These are phyloP conservation scores for Epichloe typhina DNA, from an alignment of 2,329 filamentous ascomycete species.

Conservation along the genomic window DNA sequence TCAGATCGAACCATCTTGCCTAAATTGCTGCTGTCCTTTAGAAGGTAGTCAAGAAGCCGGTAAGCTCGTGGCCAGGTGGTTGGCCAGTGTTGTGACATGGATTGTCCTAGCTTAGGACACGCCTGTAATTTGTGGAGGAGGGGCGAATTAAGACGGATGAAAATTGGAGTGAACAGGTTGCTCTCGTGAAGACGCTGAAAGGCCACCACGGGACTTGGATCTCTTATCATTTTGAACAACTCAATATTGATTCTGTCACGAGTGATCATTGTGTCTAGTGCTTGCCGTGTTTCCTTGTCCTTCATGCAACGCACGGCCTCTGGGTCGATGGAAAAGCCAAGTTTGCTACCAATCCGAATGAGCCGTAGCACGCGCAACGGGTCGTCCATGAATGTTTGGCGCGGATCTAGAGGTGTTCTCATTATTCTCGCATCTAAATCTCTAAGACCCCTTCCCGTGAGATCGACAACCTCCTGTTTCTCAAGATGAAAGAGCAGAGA, in stretches of 20 bases:
- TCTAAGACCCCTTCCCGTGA: conserved; percentile 5
- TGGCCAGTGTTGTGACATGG: conserved; percentile 3
- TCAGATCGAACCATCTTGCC: conserved; percentile 6
- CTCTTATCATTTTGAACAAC: conserved; percentile 9
- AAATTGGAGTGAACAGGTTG: conserved; percentile 6
- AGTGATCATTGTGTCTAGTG: conserved; percentile 8
- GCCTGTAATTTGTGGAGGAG: not conserved
- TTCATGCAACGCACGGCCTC: conserved; percentile 1
- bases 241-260: conserved; percentile 9
- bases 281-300: conserved; percentile 2
- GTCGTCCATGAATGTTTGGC: conserved; percentile 9
- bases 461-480: conserved; percentile 8
- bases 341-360: conserved; percentile 6
- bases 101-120: too few relatives aligned
- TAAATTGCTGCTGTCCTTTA: conserved; percentile 1
- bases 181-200: conserved; percentile 5
- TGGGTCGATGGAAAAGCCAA: conserved; percentile 6
- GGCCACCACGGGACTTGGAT: conserved; percentile 1
- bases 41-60: not conserved
- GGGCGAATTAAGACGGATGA: conserved; percentile 6
- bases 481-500: conserved; percentile 8
- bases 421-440: conserved; percentile 8
- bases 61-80: conserved; percentile 5
- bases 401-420: conserved; percentile 8
- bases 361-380: conserved; percentile 8